These are phyloP conservation scores for Alternaria postmessia DNA, from an alignment of 2,329 filamentous ascomycete species.

Conservation along the genomic window DNA sequence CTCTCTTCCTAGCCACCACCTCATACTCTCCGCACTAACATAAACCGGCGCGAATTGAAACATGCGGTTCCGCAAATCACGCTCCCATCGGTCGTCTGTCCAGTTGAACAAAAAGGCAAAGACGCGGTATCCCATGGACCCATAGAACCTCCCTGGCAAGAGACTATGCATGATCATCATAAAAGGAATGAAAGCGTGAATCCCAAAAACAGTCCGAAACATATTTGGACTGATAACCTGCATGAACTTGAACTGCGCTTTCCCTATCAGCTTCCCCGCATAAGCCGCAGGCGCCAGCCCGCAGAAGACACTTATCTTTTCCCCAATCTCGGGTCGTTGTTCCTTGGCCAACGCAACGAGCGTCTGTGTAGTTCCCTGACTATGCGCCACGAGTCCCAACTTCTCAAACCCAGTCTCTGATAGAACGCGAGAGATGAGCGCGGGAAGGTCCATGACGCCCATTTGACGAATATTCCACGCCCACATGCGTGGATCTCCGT, in stretches of 20 bases:
- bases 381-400: slow-evolving; percentile 84
- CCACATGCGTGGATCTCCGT: slow-evolving; percentile 90
- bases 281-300: slow-evolving; percentile 90
- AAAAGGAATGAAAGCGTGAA: slow-evolving; percentile 90
- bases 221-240: slow-evolving; percentile 75
- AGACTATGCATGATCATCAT: slow-evolving; percentile 85
- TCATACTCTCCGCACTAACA: slow-evolving; percentile 87
- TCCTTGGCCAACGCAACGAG: slow-evolving; percentile 89
- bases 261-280: slow-evolving; percentile 83
- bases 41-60: slow-evolving; percentile 95
- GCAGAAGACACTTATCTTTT: slow-evolving; percentile 87
- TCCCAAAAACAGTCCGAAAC: slow-evolving; percentile 86
- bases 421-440: slow-evolving; percentile 80
- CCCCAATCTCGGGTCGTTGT: slow-evolving; percentile 83
- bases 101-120: slow-evolving; percentile 91
- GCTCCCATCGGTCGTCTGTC: slow-evolving; percentile 86
- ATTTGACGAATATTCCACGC: slow-evolving; percentile 92
- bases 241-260: slow-evolving; percentile 94
- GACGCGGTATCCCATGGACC: slow-evolving; percentile 83
- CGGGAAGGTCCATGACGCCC: slow-evolving; percentile 87
- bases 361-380: slow-evolving; percentile 88
- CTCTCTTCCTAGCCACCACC: slow-evolving; percentile 92
- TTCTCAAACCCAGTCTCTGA: slow-evolving; percentile 84
- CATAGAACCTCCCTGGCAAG: slow-evolving; percentile 74
- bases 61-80: slow-evolving; percentile 77